Base-by-base conservation (phyloP, 2,329 filamentous ascomycete genomes). In the Penicillium sp. region DNA sequence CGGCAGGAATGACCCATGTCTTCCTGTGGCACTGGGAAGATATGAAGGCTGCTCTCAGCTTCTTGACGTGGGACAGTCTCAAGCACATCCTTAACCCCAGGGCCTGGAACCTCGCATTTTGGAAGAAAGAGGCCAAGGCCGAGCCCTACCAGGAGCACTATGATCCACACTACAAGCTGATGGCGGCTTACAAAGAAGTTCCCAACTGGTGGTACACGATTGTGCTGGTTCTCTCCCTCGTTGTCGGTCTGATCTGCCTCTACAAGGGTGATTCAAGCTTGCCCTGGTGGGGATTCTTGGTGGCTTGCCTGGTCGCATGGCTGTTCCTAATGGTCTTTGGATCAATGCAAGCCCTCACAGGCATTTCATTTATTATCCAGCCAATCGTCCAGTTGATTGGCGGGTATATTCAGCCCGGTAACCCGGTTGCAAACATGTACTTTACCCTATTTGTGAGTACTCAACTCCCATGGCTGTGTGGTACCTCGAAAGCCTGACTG, bases 351-450 rank as follows among this genome's bases (percentile, higher is more conserved):
- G 68, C 61, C 9, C 51, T 69, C 27, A 63, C 64, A 0, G 68
- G 70, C 1, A 70, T 73, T 48, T 57, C 68, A 16, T 68, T 69
- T 16, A 34, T 34, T 8, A 34, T 34, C 13, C 63, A 71, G 41
- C 62, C 63, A 4, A 60, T 70, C 19, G 62, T 68, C 7, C 72
- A 77, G 51, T 71, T 76, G 64, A 53, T 77, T 15, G 73, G 65
- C 3, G 74, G 72, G 14, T 72, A 75, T 21, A 58, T 77, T 40
- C 63, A 69, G 36, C 72, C 66, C 10, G 63, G 63, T 3, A 34
- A 34, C 10, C 33, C 33, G 6, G 33, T 34, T 47, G 59, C 16
- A 64, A 45, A 52, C 26, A 33, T 66, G 36, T 64, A 64, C 34
- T 60, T 60, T 44, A 56, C 56, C 19, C 33, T 34, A 15, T 34